These are phyloP conservation scores for Macrophomina phaseolina DNA, from an alignment of 2,329 filamentous ascomycete species.

Conservation along the genomic window DNA sequence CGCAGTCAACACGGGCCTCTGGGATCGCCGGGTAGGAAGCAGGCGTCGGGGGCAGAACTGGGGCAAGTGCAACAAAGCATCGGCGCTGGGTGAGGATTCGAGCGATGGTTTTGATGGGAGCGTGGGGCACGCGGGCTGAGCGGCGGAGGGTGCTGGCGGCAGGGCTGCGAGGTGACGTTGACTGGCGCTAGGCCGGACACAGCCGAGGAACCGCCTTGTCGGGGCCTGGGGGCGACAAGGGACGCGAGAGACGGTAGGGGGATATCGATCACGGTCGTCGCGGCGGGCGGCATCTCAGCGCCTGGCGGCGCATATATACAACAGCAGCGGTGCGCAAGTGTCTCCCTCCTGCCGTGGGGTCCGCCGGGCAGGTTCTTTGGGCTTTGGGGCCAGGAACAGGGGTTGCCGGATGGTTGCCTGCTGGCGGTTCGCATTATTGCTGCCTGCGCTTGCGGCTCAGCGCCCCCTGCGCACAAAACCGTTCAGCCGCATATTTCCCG, in stretches of 20 bases:
- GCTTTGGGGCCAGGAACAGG: not conserved
- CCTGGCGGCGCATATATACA: not conserved
- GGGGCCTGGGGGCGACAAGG: slow-evolving; percentile 7
- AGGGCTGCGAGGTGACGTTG: slow-evolving; percentile 19
- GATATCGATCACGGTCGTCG: not conserved
- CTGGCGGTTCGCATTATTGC: slow-evolving; percentile 26
- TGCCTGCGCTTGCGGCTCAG: slow-evolving; percentile 21
- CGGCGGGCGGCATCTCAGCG: not conserved
- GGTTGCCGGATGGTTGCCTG: not conserved
- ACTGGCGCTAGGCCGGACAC: slow-evolving; percentile 1
- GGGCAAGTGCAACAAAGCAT: slow-evolving; percentile 7
- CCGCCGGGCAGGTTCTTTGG: not conserved
- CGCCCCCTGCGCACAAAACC: slow-evolving; percentile 14
- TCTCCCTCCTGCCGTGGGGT: not conserved
- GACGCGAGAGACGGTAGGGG: not conserved
- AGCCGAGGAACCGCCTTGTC: slow-evolving; percentile 17
- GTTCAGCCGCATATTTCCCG: slow-evolving; percentile 9
- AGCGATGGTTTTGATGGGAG: slow-evolving; percentile 9
- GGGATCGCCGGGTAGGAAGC: slow-evolving; percentile 9
- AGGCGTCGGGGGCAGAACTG: slow-evolving; percentile 4
- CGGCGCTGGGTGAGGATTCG: not conserved
- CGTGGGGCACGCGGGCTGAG: not conserved
- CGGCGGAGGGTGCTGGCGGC: not conserved
- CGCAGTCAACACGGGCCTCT: slow-evolving; percentile 10
- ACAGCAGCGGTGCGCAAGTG: not conserved